Evolutionary conservation across 352 stramenopile genomes (phyloP), one percentile per base, ranked within the genome.

Genomic region (Globisporangium apiculatum): DNA sequence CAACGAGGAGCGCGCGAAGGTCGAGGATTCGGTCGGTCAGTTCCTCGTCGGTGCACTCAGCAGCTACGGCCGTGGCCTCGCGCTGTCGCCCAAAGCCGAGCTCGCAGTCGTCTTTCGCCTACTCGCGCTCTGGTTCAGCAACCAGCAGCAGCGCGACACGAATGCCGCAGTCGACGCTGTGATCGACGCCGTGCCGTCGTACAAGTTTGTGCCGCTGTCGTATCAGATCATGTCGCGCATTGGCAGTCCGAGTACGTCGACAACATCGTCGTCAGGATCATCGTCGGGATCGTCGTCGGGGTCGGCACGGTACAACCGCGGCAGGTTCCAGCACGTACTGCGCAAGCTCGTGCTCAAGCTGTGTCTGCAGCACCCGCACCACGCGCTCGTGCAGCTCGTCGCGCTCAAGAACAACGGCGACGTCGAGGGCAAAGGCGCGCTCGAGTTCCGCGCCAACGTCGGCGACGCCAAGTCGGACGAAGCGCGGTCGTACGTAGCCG

Each of bases 161-260:
- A 94, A 97, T 57, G 57, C 74, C 7, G 72, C 96, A n/a, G 79
- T 98, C 24, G 76, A 86, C 45, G 77, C 89, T 50, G 71, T 98
- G 4, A 70, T 91, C 24, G 68, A 85, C 4, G 61, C 70, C 40
- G 91, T 99, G 9, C 86, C 95, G 38, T 98, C 87, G 12, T 99
- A 97, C 80, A 97, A 97, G 63, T 97, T 99, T 61, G 86, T 99
- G 31, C 94, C 96, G 15, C 71, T 99, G 9, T 97, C 90, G 15
- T 99, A 99, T 67, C 97, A 99, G 76, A 93, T 99, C 24, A 97
- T 99, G 55, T 98, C 96, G 24, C 80, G 97, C 0, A 89, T 99
- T 18, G 97, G 88, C 40, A 80, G 65, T 53, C 17, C 10, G 1
- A 60, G 59, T 47, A 55, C 52, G 46, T 55, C 70, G 12, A 31